These are phyloP conservation scores for Thraustotheca clavata DNA, from an alignment of 352 stramenopile genomes.

Conservation along the genomic window DNA sequence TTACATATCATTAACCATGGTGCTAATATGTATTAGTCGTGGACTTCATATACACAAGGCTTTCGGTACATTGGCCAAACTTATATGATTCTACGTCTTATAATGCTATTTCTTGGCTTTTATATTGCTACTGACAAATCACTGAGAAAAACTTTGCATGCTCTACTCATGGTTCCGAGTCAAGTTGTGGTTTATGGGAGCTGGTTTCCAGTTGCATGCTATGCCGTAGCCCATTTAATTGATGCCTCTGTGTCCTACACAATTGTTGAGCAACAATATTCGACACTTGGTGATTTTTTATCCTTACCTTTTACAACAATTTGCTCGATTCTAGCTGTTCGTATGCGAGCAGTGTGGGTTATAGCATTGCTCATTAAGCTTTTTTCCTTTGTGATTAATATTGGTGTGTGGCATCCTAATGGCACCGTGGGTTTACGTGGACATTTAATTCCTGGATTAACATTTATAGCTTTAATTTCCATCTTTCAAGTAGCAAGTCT, in stretches of 20 bases:
- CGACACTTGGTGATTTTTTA: slow-evolving; percentile 25
- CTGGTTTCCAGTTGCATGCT: slow-evolving; percentile 35
- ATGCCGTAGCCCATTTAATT: slow-evolving; percentile 36
- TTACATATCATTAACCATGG: not conserved
- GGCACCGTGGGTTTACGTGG: slow-evolving; percentile 20
- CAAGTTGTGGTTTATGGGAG: slow-evolving; percentile 49
- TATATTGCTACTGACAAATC: slow-evolving; percentile 13
- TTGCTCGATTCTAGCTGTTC: slow-evolving; percentile 25
- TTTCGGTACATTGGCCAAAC: slow-evolving; percentile 27
- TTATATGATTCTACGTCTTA: slow-evolving; percentile 32
- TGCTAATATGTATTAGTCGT: not conserved
- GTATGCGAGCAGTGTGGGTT: slow-evolving; percentile 44
- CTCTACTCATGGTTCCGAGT: slow-evolving; percentile 35
- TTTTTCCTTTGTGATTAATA: slow-evolving; percentile 18
- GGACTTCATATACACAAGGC: slow-evolving; percentile 1
- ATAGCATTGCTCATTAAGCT: slow-evolving; percentile 31
- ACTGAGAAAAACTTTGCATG: slow-evolving; percentile 13
- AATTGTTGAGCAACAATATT: slow-evolving; percentile 29
- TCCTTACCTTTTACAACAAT: not conserved
- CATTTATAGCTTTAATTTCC: slow-evolving; percentile 1
- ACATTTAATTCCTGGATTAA: slow-evolving; percentile 1
- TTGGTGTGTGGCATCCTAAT: not conserved
- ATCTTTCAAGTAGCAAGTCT: slow-evolving; percentile 4
- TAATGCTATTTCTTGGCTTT: slow-evolving; percentile 26
- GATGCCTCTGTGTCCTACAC: slow-evolving; percentile 36